These are phyloP conservation scores for Globisporangium cystogenes DNA, from an alignment of 352 stramenopile species.

Conservation along the genomic window DNA sequence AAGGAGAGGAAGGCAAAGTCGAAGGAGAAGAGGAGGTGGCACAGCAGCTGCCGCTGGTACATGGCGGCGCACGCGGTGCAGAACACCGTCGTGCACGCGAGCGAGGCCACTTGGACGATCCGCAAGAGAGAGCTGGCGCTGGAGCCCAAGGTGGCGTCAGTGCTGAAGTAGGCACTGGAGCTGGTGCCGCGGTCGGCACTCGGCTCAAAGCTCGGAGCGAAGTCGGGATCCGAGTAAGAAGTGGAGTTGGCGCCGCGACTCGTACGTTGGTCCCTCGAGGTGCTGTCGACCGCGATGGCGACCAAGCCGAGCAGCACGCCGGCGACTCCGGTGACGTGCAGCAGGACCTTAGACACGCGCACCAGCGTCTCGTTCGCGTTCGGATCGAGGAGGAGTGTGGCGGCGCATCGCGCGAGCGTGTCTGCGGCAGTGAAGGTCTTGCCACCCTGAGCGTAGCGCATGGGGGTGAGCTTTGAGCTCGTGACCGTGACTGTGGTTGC, in stretches of 20 bases:
- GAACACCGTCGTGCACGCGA: constrained; percentile 13
- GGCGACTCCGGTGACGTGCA: not conserved
- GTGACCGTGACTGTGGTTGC: not conserved
- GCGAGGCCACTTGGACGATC: not conserved
- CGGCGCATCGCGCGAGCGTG: not conserved
- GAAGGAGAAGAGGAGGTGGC: constrained; percentile 27
- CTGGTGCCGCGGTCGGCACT: not conserved
- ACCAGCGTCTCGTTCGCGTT: not conserved
- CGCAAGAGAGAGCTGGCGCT: not conserved
- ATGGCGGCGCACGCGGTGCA: constrained; percentile 1
- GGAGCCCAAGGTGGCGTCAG: not conserved
- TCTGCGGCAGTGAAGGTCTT: not conserved
- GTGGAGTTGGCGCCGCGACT: not conserved
- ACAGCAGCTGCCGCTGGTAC: constrained; percentile 22
- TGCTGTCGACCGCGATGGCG: not conserved
- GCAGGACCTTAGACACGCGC: not conserved
- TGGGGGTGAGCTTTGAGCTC: not conserved
- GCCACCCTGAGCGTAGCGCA: not conserved
- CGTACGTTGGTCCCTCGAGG: not conserved
- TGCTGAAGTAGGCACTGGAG: not conserved
- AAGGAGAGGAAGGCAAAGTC: constrained; percentile 33
- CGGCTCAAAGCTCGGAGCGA: no score
- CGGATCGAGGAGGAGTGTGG: not conserved
- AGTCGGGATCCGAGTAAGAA: not conserved
- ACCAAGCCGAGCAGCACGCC: not conserved